Percentiles rank a stretch among this genome's conserved stretches.
phyloP scores from a whole-genome alignment of 73 alveolate species.

The Paraurostyla sp. region DNA sequence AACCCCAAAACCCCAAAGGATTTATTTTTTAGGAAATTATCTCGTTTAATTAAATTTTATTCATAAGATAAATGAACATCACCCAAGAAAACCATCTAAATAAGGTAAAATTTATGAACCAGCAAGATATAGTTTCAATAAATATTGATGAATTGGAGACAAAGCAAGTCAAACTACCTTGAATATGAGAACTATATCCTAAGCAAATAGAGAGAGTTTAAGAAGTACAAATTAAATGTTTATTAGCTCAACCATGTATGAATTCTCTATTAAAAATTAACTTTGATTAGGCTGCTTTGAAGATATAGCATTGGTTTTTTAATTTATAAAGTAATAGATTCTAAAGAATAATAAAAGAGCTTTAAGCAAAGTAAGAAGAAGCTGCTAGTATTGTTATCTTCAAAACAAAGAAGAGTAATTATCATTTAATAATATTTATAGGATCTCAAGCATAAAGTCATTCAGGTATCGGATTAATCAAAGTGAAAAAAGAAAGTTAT shows the following conservation, averaged over 20 bases:
- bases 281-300: not conserved
- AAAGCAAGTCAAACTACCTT: not conserved
- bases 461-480: not conserved
- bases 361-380: not conserved
- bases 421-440: not conserved
- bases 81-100: too few relatives aligned
- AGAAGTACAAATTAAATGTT: not conserved
- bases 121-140: too few relatives aligned
- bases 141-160: too few relatives aligned
- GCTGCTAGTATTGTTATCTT: not conserved
- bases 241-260: conserved; percentile 1
- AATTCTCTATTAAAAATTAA: not conserved
- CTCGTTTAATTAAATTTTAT: too few relatives aligned
- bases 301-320: not conserved
- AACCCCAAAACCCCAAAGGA: too few relatives aligned
- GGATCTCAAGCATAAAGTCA: not conserved
- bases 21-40: too few relatives aligned
- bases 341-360: not conserved
- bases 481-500: not conserved
- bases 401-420: conserved; percentile 16
- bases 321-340: too few relatives aligned
- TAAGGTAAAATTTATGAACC: too few relatives aligned
- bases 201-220: not conserved
- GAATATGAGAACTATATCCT: not conserved
- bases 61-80: too few relatives aligned